These are phyloP conservation scores for Straminergon stramineum DNA, from an alignment of 225 moss, liverwort and hornwort species.

Conservation along the genomic window DNA sequence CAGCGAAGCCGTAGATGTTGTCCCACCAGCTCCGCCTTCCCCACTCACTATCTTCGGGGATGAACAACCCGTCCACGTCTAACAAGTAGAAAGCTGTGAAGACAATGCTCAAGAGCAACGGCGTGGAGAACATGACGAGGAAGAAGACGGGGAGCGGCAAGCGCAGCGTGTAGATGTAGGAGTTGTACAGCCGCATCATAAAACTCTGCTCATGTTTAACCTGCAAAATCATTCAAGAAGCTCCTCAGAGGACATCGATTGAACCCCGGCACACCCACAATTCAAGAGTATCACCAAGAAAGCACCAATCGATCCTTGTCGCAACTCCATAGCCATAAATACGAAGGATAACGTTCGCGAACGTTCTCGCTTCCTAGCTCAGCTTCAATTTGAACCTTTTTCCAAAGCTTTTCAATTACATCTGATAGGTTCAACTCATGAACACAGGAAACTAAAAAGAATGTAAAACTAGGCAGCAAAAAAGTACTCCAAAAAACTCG, in stretches of 20 bases:
- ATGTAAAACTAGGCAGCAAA: not conserved
- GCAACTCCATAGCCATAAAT: not conserved
- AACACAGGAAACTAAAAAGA: not conserved
- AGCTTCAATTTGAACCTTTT: not conserved
- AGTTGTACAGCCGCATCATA: slow-evolving; percentile 30
- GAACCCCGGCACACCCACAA: not conserved
- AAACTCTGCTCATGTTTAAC: slow-evolving; percentile 29
- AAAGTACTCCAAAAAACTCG: not conserved
- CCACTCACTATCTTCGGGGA: slow-evolving; percentile 27
- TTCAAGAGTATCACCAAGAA: not conserved
- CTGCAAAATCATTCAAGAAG: slow-evolving; percentile 2
- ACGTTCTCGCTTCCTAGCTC: not conserved
- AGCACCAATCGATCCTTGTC: not conserved
- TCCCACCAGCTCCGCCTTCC: slow-evolving; percentile 25
- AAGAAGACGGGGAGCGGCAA: slow-evolving; percentile 56
- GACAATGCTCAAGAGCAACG: slow-evolving; percentile 40
- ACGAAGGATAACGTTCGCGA: not conserved
- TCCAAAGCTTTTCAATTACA: not conserved
- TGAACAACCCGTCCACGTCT: slow-evolving; percentile 48
- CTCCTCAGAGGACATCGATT: not conserved
- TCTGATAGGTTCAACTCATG: not conserved
- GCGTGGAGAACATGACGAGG: slow-evolving; percentile 59
- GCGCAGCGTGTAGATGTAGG: slow-evolving; percentile 60
- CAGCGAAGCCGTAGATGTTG: slow-evolving; percentile 21
- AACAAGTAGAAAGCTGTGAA: slow-evolving; percentile 56